Evolutionary conservation across 2,329 filamentous ascomycete species (phyloP).

Genomic region (Colletotrichum sp.): DNA sequence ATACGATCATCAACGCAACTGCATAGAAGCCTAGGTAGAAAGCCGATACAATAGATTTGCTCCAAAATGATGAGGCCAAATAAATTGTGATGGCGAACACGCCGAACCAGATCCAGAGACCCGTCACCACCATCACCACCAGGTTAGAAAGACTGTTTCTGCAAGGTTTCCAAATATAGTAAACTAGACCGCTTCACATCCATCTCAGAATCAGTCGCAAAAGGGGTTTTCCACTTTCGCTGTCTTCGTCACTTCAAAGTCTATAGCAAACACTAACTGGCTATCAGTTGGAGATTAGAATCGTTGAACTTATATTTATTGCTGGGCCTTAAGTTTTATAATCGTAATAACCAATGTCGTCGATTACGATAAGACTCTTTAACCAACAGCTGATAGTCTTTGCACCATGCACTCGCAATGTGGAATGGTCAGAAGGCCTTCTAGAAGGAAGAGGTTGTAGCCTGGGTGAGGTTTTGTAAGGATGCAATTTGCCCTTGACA

Average conservation of each 20-base stretch:
- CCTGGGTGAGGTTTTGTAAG: neutral
- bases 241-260: neutral
- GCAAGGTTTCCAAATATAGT: neutral
- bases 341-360: neutral
- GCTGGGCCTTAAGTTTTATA: rapidly evolving
- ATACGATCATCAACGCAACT: neutral
- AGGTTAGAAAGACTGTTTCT: neutral
- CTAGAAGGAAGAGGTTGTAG: neutral
- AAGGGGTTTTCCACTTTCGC: neutral
- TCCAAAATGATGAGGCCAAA: neutral
- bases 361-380: rapidly evolving
- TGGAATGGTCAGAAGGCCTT: neutral
- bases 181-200: neutral
- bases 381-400: neutral
- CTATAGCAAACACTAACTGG: neutral
- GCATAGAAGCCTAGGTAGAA: neutral
- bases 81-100: neutral
- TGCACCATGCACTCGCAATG: neutral
- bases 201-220: neutral
- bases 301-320: rapidly evolving
- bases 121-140: no score
- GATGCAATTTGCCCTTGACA: neutral
- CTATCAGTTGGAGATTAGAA: neutral
- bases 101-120: no score
- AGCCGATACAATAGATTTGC: neutral